phyloP scores from a whole-genome alignment of 2,329 filamentous ascomycete species.

The Alternaria gaisen region DNA sequence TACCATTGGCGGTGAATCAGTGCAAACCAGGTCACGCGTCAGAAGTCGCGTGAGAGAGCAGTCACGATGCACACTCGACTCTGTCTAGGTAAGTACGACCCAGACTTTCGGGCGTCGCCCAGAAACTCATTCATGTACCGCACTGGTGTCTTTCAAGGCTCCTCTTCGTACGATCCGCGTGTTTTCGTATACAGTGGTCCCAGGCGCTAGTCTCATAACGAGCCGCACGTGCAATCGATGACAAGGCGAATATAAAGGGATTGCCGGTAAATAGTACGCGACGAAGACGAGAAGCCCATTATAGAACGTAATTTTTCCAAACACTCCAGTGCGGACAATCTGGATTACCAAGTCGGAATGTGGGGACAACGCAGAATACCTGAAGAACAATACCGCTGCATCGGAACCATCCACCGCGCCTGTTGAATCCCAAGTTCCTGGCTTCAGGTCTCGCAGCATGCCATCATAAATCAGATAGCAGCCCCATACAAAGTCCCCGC shows the following conservation, averaged over 20 bases:
- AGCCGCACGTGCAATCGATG: not conserved
- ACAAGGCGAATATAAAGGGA: not conserved
- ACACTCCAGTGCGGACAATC: not conserved
- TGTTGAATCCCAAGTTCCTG: not conserved
- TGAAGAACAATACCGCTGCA: not conserved
- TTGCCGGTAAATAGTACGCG: not conserved
- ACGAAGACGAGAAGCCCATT: not conserved
- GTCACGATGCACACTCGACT: not conserved
- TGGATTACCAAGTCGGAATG: not conserved
- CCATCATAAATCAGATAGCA: not conserved
- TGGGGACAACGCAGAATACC: not conserved
- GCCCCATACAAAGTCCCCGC: not conserved
- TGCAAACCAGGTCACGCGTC: not conserved
- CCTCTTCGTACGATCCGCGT: not conserved
- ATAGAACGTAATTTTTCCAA: not conserved
- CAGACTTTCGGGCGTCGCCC: not conserved
- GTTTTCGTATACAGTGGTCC: not conserved
- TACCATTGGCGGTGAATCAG: not conserved
- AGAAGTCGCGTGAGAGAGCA: not conserved
- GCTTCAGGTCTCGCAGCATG: not conserved
- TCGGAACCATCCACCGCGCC: not conserved
- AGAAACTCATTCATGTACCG: not conserved
- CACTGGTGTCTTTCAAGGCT: no score
- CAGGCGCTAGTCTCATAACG: not conserved
- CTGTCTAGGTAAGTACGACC: not conserved